Base-by-base conservation (phyloP, 2,329 filamentous ascomycete genomes). In the Botrytis hyacinthi region DNA sequence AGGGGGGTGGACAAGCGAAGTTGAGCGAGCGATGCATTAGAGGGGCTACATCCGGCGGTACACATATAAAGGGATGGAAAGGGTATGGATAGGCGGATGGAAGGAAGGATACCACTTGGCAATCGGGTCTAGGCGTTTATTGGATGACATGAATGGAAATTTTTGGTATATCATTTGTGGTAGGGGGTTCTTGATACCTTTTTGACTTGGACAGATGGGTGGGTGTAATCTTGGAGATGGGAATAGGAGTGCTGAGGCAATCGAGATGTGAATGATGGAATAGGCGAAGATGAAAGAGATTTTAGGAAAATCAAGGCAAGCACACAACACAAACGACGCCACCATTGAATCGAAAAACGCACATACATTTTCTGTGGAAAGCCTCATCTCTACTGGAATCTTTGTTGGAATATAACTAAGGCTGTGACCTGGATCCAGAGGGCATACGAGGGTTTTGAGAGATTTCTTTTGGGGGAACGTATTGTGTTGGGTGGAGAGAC, bases 361-460 rank as follows among this genome's bases (percentile, higher is more conserved):
- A 57, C 26, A 42, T 57, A 42, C 66, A 42, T 57, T 29, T 68
- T 57, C 22, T 54, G 35, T 35, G 66, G 48, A 20, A 57, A 68
- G 10, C 48, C 66, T 68, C 29, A 68, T n/a, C 66, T 57, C 35
- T 54, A 42, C 66, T 68, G 48, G 48, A 57, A 57, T 29, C 40
- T 68, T 57, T 57, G 46, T 68, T 68, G 26, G 16, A 54, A 68
- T 4, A 57, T 3, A 40, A 18, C 20, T 42, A 68, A 57, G 66
- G 66, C 66, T 68, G 48, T 68, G 66, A 68, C 66, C 66, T 57
- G 66, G 66, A 57, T 57, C 54, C 48, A 42, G 66, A 26, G 46
- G 48, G 66, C 66, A 57, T 32, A 57, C 48, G 65, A 54, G 65
- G 46, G 5, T 68, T 68, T 68, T 40, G 2, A 32, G 32, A 32